phyloP scores from a whole-genome alignment of 2,329 filamentous ascomycete species.

The Calonectria naviculata region DNA sequence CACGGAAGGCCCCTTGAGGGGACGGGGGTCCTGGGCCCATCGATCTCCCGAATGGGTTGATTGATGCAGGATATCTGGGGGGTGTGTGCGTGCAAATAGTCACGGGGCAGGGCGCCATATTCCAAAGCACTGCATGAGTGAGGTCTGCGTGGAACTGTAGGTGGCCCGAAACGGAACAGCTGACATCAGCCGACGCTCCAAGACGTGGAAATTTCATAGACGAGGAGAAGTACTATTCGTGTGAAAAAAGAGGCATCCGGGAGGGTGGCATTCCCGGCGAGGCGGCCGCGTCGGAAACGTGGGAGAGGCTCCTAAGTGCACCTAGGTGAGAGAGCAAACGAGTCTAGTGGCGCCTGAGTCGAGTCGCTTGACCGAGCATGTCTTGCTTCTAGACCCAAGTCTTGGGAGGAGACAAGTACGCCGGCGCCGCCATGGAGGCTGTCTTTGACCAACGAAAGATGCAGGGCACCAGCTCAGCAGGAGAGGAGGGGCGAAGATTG shows the following conservation, averaged over 20 bases:
- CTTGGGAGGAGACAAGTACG: background rate
- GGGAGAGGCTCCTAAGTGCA: slow-evolving; percentile 5
- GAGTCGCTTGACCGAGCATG: slow-evolving; percentile 14
- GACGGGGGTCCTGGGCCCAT: slow-evolving; percentile 19
- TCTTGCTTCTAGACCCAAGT: background rate
- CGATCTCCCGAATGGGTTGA: slow-evolving; percentile 23
- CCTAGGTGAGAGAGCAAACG: slow-evolving; percentile 7
- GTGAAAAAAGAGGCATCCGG: background rate
- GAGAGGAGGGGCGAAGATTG: slow-evolving; percentile 12
- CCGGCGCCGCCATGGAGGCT: background rate
- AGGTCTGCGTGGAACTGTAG: slow-evolving; percentile 3
- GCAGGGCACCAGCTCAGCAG: background rate
- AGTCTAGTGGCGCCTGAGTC: slow-evolving; percentile 2
- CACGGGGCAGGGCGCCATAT: slow-evolving; percentile 19
- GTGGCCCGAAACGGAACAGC: slow-evolving; percentile 16
- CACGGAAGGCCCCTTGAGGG: slow-evolving; percentile 19
- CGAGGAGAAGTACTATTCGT: background rate
- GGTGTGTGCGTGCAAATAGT: slow-evolving; percentile 24
- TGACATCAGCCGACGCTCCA: slow-evolving; percentile 18
- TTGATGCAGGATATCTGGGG: slow-evolving; percentile 24
- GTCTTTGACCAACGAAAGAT: slow-evolving; percentile 6
- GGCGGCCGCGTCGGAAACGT: slow-evolving; percentile 10
- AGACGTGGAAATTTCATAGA: slow-evolving; percentile 4
- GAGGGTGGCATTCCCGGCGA: background rate
- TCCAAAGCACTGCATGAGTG: slow-evolving; percentile 14